Evolutionary conservation across 306 rosid species (phyloP).

Genomic region (Prinsepia uniflora): DNA sequence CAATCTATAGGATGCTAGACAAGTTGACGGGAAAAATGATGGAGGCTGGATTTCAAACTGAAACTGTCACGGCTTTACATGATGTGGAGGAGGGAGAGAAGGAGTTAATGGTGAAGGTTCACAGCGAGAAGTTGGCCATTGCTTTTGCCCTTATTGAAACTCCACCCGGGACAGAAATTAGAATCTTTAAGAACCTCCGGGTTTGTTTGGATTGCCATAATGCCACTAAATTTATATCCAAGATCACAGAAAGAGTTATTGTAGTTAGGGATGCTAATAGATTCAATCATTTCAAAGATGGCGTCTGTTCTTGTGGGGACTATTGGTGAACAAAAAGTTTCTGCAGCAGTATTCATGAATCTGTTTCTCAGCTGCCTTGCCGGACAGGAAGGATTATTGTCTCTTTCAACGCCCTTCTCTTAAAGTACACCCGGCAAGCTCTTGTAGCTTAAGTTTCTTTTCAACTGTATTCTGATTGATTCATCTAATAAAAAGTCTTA

Average conservation of each 20-base stretch:
- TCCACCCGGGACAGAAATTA: constrained; percentile 77
- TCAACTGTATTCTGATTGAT: not conserved
- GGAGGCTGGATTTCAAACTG: constrained; percentile 76
- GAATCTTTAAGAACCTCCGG: constrained; percentile 90
- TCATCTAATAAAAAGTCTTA: not conserved
- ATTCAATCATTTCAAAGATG: constrained; percentile 88
- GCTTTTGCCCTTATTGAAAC: constrained; percentile 80
- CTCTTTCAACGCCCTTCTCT: not conserved
- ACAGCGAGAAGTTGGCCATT: constrained; percentile 88
- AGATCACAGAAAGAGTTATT: constrained; percentile 77
- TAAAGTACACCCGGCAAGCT: not conserved
- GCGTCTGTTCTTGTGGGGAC: constrained; percentile 82
- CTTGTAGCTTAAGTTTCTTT: constrained; percentile 11
- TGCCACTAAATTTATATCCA: constrained; percentile 84
- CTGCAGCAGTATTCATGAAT: constrained; percentile 20
- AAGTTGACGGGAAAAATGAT: constrained; percentile 72
- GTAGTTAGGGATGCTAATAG: constrained; percentile 96
- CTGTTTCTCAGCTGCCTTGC: constrained; percentile 2
- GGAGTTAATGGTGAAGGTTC: constrained; percentile 82
- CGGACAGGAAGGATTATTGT: not conserved
- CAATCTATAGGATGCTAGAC: constrained; percentile 79
- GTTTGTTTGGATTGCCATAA: constrained; percentile 93
- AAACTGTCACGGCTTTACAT: constrained; percentile 73
- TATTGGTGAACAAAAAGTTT: constrained; percentile 62
- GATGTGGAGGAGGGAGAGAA: constrained; percentile 98